Base-by-base conservation (phyloP, 192 early-diverging fungal genomes). In the Phycomyces nitens region DNA sequence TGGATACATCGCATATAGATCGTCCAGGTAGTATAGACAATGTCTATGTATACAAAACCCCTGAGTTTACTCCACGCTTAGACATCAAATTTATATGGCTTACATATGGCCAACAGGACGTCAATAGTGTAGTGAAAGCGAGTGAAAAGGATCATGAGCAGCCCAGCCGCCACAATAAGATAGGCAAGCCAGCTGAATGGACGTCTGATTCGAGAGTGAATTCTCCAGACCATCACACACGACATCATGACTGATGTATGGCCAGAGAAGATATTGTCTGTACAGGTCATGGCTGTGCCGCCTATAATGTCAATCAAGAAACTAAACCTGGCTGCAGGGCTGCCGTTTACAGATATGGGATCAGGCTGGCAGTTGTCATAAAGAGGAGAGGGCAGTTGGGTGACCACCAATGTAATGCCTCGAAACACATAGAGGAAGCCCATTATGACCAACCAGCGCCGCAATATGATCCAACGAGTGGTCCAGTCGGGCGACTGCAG, bases 221-320 rank as follows among this genome's bases (percentile, higher is more conserved):
- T 59, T 12, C 76, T 71, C 85, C 83, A 84, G 16, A 83, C 73
- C 52, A 86, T 60, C 5, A 77, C 74, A n/a, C 80, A 72, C 1
- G 78, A 74, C 12, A 75, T 60, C 64, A 86, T 75, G 26, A 86
- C 73, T 2, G 78, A 74, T 0, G 85, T 84, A 69, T 86, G 85
- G 8, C 85, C 85, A 3, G 83, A 84, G 40, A 81, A 86, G n/a
- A 86, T 80, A 66, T 83, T 83, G 73, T 86, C 81, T 4, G 83
- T 81, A 70, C 85, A 86, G 44, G 80, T 78, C 38, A 79, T 73
- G 9, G 72, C 71, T 7, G 70, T 58, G 1, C 81, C 81, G 7
- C 79, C 77, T 50, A 84, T 56, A 12, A 81, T 77, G 12, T 80
- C 63, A 0, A 80, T 71, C 18, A 77, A 72, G 24, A 78, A 76